Percentiles rank a stretch among this genome's conserved stretches.
These are phyloP conservation scores for Stephanodiscus minutulus DNA, from an alignment of 108 stramenopile genomes.

Conservation along the genomic window DNA sequence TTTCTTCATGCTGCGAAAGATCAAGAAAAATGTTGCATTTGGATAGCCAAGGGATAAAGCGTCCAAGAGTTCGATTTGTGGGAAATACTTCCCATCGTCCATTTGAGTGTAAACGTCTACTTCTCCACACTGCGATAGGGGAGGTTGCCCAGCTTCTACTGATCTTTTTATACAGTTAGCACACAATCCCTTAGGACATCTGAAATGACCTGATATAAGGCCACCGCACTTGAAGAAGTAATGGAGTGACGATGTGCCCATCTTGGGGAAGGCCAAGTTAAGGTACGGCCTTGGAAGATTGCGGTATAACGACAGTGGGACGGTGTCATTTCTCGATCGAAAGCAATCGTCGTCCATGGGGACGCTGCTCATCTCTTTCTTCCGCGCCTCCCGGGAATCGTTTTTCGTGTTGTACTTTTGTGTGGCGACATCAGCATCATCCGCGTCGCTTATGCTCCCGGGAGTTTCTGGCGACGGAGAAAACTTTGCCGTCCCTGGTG, in stretches of 20 bases:
- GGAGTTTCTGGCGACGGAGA: not conserved
- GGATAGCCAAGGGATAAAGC: not conserved
- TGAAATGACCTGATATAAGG: not conserved
- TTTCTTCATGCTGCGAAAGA: slow-evolving; percentile 4
- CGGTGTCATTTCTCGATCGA: not conserved
- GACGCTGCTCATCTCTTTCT: not conserved
- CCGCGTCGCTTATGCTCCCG: no score
- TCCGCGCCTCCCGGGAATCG: no score
- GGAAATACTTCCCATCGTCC: not conserved
- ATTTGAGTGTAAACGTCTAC: slow-evolving; percentile 2
- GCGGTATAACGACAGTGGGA: not conserved
- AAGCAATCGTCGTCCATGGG: not conserved
- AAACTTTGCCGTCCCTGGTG: not conserved
- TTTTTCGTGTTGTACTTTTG: no score
- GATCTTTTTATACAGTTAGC: not conserved
- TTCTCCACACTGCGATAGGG: not conserved
- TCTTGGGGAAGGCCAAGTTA: slow-evolving; percentile 6
- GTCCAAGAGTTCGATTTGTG: not conserved
- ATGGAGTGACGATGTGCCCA: slow-evolving; percentile 5
- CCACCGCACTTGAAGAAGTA: not conserved
- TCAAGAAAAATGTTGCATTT: slow-evolving; percentile 4
- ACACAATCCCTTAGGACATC: not conserved
- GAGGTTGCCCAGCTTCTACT: not conserved
- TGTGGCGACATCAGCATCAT: no score
- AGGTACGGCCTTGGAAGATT: not conserved